phyloP scores from a whole-genome alignment of 2,329 filamentous ascomycete genomes.

The Aspergillus terreus region DNA sequence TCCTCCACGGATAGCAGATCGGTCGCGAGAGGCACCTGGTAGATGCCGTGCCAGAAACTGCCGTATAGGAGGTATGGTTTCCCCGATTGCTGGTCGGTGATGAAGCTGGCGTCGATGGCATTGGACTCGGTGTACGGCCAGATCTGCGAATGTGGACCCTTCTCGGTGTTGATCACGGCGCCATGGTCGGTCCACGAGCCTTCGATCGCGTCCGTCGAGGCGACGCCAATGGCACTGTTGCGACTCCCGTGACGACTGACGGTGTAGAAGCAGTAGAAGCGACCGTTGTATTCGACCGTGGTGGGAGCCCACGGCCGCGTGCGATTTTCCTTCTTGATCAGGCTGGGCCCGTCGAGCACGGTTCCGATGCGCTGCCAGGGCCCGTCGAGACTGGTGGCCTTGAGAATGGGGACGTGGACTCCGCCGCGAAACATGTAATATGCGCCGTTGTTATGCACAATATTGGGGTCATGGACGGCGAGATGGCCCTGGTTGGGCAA shows the following conservation, averaged over 20 bases:
- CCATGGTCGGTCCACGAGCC: constrained; percentile 35
- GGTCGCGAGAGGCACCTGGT: constrained; percentile 29
- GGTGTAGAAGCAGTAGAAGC: constrained; percentile 37
- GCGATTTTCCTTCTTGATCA: constrained; percentile 28
- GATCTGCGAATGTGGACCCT: constrained; percentile 19
- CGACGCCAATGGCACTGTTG: constrained; percentile 36
- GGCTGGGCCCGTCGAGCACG: constrained; percentile 26
- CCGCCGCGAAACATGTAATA: constrained; percentile 36
- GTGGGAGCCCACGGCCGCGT: constrained; percentile 35
- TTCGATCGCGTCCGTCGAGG: constrained; percentile 24
- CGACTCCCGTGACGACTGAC: constrained; percentile 25
- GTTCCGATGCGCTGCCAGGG: constrained; percentile 33
- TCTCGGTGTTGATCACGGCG: constrained; percentile 28
- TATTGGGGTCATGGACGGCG: constrained; percentile 31
- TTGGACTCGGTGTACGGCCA: constrained; percentile 34
- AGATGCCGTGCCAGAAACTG: constrained; percentile 36
- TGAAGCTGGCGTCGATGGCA: constrained; percentile 34
- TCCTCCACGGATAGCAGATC: constrained; percentile 28
- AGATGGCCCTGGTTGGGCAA: constrained; percentile 27
- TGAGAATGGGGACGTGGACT: constrained; percentile 22
- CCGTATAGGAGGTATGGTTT: constrained; percentile 32
- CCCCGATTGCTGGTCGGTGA: constrained; percentile 21
- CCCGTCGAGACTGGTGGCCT: constrained; percentile 23
- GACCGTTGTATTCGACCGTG: constrained; percentile 24
- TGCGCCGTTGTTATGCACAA: constrained; percentile 23